Evolutionary conservation across 106 monocot species (phyloP), one percentile per base, ranked within the genome.

Genomic region (Dioscorea alata): DNA sequence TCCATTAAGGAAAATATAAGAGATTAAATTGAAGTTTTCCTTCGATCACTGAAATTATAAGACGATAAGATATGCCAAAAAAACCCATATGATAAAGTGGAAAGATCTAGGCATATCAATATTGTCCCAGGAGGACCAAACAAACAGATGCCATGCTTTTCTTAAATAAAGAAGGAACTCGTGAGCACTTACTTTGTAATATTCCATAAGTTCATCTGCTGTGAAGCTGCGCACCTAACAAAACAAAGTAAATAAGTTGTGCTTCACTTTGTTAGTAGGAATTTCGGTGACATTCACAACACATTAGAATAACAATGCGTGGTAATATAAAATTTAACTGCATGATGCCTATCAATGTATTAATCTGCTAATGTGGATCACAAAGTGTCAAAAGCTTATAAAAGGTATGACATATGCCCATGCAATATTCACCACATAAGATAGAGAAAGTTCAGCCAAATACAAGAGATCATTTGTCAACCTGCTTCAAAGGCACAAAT

Each of bases 401-500:
- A 42, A 42, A 42, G 10, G 42, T 42, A 5, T 8, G 42, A 42
- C 42, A 42, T 3, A 42, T 42, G 42, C 42, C 7, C 42, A 42
- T 42, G 42, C 42, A 3, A 42, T 42, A 42, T 42, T 42, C 42
- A 42, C 10, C 5, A 8, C 42, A 42, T 42, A 6, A 42, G 42
- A 42, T 42, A 42, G 0, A 42, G 42, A 42, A 42, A 42, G 0
- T 54, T 54, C 19, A 54, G 13, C 54, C 15, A 54, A 18, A 19
- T 54, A 18, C 54, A 54, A 15, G 54, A 19, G 19, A 18, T 19
- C 54, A 54, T 19, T 18, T 16, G 6, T 59, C 67, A 66, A 94
- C 94, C 87, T 94, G 94, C 54, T 94, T 94, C 33, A 94, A 52
- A 49, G 94, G 94, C 12, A 90, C 70, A 61, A 94, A 94, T 33